These are phyloP conservation scores for Sporobolus alterniflorus DNA, from an alignment of 202 grass and related monocot species.

Conservation along the genomic window DNA sequence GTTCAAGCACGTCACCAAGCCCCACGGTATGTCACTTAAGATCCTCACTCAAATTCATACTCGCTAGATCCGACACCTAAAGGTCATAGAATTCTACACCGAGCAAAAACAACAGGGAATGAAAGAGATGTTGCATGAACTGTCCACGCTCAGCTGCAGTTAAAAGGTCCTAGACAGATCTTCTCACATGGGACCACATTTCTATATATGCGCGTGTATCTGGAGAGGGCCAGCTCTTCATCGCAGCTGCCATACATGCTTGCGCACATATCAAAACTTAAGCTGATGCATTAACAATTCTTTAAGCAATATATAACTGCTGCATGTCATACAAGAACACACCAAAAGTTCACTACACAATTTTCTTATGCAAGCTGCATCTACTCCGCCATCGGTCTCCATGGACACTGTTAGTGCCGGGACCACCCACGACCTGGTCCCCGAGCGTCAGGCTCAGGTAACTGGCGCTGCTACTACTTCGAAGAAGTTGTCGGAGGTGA, in stretches of 20 bases:
- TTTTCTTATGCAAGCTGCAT: background rate
- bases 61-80: too few species aligned
- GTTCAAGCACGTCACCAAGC: too few species aligned
- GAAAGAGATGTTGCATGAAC: slow-evolving; percentile 9
- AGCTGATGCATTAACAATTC: background rate
- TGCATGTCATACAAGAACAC: background rate
- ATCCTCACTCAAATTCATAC: too few species aligned
- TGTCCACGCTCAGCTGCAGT: slow-evolving; percentile 1
- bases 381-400: background rate
- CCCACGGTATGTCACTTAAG: too few species aligned
- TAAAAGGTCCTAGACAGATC: slow-evolving; percentile 37
- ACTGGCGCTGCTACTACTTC: slow-evolving; percentile 13
- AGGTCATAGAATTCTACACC: too few species aligned
- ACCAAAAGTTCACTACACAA: background rate
- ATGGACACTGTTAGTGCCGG: background rate
- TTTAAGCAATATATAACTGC: background rate
- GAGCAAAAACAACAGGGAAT: slow-evolving; percentile 12
- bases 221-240: background rate
- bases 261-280: background rate
- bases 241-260: background rate
- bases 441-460: slow-evolving; percentile 46
- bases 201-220: slow-evolving; percentile 1
- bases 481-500: slow-evolving; percentile 23
- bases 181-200: slow-evolving; percentile 33
- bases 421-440: slow-evolving; percentile 24